Conservation (phyloP, 148 eudicot genomes). For the Nepenthes mirabilis region DNA sequence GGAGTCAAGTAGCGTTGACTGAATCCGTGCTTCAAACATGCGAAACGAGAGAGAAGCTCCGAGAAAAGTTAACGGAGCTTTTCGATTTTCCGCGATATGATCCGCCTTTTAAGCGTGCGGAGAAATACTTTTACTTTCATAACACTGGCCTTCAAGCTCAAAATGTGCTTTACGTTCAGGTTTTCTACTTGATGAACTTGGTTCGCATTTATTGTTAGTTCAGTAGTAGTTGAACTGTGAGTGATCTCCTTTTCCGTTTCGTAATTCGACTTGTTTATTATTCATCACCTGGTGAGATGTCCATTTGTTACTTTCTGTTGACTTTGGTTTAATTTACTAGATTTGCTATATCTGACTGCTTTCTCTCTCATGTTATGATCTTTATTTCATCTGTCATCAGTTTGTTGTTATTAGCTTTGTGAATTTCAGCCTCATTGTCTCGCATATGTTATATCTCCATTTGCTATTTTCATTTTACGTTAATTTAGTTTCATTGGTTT, state of each 20-base stretch:
- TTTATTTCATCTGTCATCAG: no score
- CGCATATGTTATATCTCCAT: no score
- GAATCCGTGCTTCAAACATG: conserved; percentile 64
- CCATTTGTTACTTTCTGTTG: background rate
- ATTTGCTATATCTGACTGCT: background rate
- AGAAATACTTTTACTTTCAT: conserved; percentile 80
- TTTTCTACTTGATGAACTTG: conserved; percentile 5
- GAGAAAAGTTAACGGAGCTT: conserved; percentile 50
- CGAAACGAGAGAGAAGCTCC: conserved; percentile 58
- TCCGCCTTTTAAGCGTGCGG: conserved; percentile 58
- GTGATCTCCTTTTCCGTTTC: background rate
- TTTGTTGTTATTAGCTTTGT: no score
- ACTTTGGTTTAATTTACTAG: no score
- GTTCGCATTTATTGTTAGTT: background rate
- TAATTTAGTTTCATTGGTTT: no score
- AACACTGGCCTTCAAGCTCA: conserved; percentile 92
- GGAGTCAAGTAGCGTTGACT: conserved; percentile 61
- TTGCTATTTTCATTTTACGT: no score
- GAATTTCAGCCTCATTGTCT: no score
- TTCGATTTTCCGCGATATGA: conserved; percentile 66
- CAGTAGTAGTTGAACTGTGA: background rate
- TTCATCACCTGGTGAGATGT: no score
- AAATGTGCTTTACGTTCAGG: conserved; percentile 78
- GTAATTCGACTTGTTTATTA: background rate
- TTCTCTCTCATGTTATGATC: background rate